Percentiles rank a stretch among this genome's conserved stretches.
These are phyloP conservation scores for Ganoderma sinense DNA, from an alignment of 1,284 basidiomycete species.

Conservation along the genomic window DNA sequence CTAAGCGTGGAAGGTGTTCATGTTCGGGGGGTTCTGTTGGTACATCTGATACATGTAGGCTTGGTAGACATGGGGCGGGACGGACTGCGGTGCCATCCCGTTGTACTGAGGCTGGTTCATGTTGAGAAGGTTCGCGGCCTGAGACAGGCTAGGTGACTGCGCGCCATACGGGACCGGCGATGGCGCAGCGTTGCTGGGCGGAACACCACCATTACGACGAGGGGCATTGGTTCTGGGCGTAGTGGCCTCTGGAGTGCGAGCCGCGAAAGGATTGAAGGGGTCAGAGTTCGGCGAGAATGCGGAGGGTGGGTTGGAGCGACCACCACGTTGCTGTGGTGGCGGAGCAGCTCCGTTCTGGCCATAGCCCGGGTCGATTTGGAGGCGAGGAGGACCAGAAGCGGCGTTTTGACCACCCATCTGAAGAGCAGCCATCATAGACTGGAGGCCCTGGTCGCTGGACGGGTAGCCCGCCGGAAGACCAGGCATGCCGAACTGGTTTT, in stretches of 20 bases:
- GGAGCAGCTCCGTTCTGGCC: slow-evolving; percentile 40
- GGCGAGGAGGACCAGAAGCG: slow-evolving; percentile 77
- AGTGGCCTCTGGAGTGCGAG: slow-evolving; percentile 67
- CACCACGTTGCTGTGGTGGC: slow-evolving; percentile 36
- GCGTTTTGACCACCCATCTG: slow-evolving; percentile 88
- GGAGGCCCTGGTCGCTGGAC: slow-evolving; percentile 80
- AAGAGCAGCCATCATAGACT: slow-evolving; percentile 88
- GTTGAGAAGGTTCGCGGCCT: slow-evolving; percentile 61
- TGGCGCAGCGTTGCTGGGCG: slow-evolving; percentile 45
- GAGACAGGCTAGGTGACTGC: slow-evolving; percentile 66
- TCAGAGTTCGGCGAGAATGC: slow-evolving; percentile 73
- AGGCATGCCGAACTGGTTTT: slow-evolving; percentile 66
- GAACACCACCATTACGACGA: slow-evolving; percentile 59
- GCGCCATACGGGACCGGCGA: slow-evolving; percentile 60
- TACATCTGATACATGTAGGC: slow-evolving; percentile 85
- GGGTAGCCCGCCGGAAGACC: slow-evolving; percentile 81
- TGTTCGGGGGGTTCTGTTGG: slow-evolving; percentile 74
- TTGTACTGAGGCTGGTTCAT: slow-evolving; percentile 67
- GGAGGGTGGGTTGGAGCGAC: slow-evolving; percentile 59
- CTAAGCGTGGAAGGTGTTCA: slow-evolving; percentile 80
- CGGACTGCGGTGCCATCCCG: slow-evolving; percentile 63
- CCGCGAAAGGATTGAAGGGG: slow-evolving; percentile 78
- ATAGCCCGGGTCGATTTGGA: slow-evolving; percentile 74
- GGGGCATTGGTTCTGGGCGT: slow-evolving; percentile 54
- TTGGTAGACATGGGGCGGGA: slow-evolving; percentile 79